Evolutionary conservation across 2,329 filamentous ascomycete species (phyloP).

Genomic region (Myriosclerotinia scirpicola): DNA sequence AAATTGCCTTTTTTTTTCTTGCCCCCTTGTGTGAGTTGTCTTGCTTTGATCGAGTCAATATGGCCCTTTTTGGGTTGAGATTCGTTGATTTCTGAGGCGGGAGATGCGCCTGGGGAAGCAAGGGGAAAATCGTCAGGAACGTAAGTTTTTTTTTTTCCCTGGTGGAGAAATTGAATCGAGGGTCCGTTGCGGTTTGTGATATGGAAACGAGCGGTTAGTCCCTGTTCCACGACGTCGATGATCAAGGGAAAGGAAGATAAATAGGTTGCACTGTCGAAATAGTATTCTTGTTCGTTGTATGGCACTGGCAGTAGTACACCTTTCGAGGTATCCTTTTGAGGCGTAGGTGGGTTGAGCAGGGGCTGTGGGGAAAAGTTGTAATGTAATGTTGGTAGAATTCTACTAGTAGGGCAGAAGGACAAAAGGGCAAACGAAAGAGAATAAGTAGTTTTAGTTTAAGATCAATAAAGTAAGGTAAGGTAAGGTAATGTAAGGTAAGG

Average conservation of each 20-base stretch:
- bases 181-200: constrained; percentile 23
- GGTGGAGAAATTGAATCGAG: constrained; percentile 24
- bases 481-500: neutral
- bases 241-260: constrained; percentile 22
- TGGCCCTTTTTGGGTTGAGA: constrained; percentile 28
- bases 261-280: constrained; percentile 15
- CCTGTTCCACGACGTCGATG: constrained; percentile 24
- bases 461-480: neutral
- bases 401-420: constrained; percentile 16
- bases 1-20: constrained; percentile 29
- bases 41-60: constrained; percentile 31
- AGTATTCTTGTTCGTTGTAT: constrained; percentile 11
- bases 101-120: constrained; percentile 34
- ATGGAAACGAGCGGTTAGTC: constrained; percentile 24
- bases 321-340: constrained; percentile 4
- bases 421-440: neutral
- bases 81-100: constrained; percentile 25
- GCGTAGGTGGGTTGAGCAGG: constrained; percentile 7
- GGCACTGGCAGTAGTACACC: constrained; percentile 9
- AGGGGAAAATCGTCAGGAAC: constrained; percentile 35
- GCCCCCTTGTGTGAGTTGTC: constrained; percentile 27
- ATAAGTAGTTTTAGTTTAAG: too few species aligned
- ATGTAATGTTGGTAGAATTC: neutral
- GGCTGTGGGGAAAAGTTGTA: constrained; percentile 13
- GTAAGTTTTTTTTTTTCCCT: constrained; percentile 25